These are phyloP conservation scores for Stentor roeselii DNA, from an alignment of 73 alveolate species.

Conservation along the genomic window DNA sequence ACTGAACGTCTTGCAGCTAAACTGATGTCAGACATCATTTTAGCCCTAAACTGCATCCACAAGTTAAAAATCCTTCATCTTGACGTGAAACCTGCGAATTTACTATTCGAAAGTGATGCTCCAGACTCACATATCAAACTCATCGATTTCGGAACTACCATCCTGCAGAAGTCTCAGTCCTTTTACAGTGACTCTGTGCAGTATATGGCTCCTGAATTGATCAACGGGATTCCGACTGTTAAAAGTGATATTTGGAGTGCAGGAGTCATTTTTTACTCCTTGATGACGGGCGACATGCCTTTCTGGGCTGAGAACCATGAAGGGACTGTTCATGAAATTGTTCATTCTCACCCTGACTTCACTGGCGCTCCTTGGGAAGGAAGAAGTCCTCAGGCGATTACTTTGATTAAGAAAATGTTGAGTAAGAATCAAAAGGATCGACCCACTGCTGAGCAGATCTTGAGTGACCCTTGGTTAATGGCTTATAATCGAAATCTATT, in stretches of 20 bases:
- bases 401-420: constrained; percentile 20
- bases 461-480: constrained; percentile 14
- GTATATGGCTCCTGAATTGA: constrained; percentile 31
- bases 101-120: not conserved
- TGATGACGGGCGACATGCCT: constrained; percentile 16
- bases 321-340: not conserved
- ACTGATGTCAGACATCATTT: not conserved
- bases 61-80: not conserved
- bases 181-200: too few relatives aligned
- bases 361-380: constrained; percentile 12
- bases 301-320: constrained; percentile 5
- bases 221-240: not conserved
- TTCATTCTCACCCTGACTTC: not conserved
- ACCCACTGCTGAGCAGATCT: not conserved
- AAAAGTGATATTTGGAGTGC: constrained; percentile 30
- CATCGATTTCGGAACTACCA: constrained; percentile 27
- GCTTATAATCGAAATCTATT: not conserved
- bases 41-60: not conserved
- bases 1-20: not conserved
- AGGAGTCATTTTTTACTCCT: not conserved
- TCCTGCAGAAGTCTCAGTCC: not conserved
- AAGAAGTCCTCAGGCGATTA: not conserved
- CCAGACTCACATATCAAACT: not conserved
- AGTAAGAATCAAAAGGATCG: not conserved
- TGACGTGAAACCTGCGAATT: not conserved